These are phyloP conservation scores for Citrus glauca DNA, from an alignment of 345 rosid species.

Conservation along the genomic window DNA sequence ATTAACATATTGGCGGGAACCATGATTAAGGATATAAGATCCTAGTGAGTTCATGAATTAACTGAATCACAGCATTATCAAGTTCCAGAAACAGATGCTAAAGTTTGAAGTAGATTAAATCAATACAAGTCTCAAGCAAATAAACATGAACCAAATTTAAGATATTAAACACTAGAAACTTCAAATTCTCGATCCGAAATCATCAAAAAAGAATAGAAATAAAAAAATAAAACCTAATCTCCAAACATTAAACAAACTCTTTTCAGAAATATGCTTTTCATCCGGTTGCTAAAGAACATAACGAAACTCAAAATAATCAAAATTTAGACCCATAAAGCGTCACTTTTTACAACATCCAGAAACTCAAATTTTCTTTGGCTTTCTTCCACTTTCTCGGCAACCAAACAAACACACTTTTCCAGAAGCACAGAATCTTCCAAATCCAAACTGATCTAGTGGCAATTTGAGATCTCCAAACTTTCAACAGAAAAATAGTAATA, in stretches of 20 bases:
- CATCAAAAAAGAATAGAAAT: not conserved
- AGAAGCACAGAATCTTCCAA: conserved; percentile 15
- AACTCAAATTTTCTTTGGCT: conserved; percentile 9
- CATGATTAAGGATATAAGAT: conserved; percentile 46
- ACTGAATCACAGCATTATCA: conserved; percentile 26
- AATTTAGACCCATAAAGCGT: not conserved
- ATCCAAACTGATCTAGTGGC: conserved; percentile 34
- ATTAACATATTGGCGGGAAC: conserved; percentile 62
- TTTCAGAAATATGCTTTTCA: not conserved
- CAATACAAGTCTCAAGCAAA: not conserved
- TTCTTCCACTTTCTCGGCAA: conserved; percentile 22
- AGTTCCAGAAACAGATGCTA: conserved; percentile 25
- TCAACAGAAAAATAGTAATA: not conserved
- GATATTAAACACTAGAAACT: not conserved
- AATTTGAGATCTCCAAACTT: not conserved
- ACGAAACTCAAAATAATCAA: not conserved
- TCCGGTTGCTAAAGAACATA: not conserved
- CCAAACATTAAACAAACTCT: not conserved
- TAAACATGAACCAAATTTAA: not conserved
- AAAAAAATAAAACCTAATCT: not conserved
- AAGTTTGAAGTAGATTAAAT: conserved; percentile 10
- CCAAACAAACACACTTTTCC: conserved; percentile 13
- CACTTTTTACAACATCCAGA: not conserved
- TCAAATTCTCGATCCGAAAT: conserved; percentile 9
- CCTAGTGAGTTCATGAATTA: conserved; percentile 16